These are phyloP conservation scores for Litchi chinensis DNA, from an alignment of 345 rosid genomes.

Conservation along the genomic window DNA sequence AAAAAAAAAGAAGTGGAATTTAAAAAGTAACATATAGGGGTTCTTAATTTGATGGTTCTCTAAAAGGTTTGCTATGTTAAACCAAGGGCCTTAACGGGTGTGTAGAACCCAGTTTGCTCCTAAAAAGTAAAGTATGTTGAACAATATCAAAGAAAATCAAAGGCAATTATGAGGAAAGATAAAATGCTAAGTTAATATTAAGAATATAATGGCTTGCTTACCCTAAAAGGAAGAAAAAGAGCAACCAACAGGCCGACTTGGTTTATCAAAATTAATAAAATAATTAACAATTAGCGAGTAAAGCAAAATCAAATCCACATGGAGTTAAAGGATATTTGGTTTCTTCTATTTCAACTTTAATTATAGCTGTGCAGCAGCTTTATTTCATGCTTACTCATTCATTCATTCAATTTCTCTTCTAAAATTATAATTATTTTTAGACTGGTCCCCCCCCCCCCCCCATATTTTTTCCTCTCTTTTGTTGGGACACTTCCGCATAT, in stretches of 20 bases:
- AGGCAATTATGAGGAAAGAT: neutral
- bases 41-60: too few species aligned
- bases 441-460: constrained; percentile 12
- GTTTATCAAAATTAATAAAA: neutral
- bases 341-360: neutral
- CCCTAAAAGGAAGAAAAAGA: neutral
- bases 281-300: neutral
- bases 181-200: too few species aligned
- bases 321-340: neutral
- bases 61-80: too few species aligned
- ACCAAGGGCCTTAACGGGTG: too few species aligned
- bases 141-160: neutral
- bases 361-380: constrained; percentile 10
- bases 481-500: neutral
- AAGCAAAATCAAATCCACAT: neutral
- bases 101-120: too few species aligned
- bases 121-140: too few species aligned
- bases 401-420: neutral
- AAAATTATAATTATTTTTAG: neutral
- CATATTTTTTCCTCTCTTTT: neutral
- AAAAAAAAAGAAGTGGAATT: too few species aligned
- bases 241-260: neutral
- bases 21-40: too few species aligned
- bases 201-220: neutral
- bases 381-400: constrained; percentile 4